phyloP scores from a whole-genome alignment of 1,139 yeast genomes.

The Arxiozyma heterogenica region DNA sequence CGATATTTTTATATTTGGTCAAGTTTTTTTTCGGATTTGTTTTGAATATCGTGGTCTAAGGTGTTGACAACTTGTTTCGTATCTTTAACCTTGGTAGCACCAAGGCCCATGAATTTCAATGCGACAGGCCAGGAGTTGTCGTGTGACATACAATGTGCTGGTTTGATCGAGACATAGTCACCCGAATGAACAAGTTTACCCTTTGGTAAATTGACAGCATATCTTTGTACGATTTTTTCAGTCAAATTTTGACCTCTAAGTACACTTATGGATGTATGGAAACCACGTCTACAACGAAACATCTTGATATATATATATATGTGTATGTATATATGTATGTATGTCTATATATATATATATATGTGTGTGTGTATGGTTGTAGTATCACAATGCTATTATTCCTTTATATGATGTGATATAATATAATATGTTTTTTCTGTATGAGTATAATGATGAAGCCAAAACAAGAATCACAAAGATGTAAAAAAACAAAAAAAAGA shows the following conservation, averaged over 20 bases:
- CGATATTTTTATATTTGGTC: conserved; percentile 79
- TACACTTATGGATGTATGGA: conserved; percentile 11
- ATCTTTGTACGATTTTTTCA: conserved; percentile 88
- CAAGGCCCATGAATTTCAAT: conserved; percentile 68
- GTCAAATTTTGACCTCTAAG: conserved; percentile 62
- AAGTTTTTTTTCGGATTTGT: conserved; percentile 78
- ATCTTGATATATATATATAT: neutral
- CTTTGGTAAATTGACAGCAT: conserved; percentile 71
- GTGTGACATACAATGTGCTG: conserved; percentile 98
- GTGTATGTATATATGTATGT: too few species aligned
- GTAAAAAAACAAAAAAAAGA: too few species aligned
- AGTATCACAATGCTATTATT: too few species aligned
- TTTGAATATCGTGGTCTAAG: conserved; percentile 95
- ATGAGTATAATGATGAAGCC: too few species aligned
- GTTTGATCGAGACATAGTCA: conserved; percentile 88
- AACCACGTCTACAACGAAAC: conserved; percentile 14
- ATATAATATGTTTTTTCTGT: too few species aligned
- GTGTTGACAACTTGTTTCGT: conserved; percentile 69
- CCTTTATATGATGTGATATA: too few species aligned
- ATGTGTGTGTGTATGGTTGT: neutral
- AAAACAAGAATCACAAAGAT: too few species aligned
- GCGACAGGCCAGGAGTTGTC: conserved; percentile 52
- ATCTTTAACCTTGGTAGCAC: conserved; percentile 75
- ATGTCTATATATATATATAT: too few species aligned
- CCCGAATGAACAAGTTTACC: conserved; percentile 75